phyloP scores from a whole-genome alignment of 1,284 basidiomycete genomes.

The Laetiporus sulphureus region DNA sequence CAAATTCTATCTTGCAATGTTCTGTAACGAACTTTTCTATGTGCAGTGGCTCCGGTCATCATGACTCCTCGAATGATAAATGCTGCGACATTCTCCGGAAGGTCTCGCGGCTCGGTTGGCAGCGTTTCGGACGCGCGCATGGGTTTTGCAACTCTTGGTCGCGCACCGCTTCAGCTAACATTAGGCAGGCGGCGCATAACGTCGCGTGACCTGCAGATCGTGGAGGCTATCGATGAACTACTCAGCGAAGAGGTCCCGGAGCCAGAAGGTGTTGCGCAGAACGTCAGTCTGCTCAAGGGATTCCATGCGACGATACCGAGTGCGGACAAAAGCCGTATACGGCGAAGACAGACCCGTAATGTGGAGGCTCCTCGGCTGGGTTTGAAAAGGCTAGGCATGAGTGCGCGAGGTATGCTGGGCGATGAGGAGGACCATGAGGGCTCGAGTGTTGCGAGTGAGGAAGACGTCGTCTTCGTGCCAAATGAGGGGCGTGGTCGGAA shows the following conservation, averaged over 20 bases:
- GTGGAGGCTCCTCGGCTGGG: slow-evolving; percentile 75
- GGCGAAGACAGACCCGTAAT: slow-evolving; percentile 74
- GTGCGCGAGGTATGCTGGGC: slow-evolving; percentile 66
- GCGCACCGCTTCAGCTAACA: slow-evolving; percentile 64
- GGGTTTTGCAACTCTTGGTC: slow-evolving; percentile 67
- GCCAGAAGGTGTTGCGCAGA: slow-evolving; percentile 51
- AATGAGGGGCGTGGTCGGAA: slow-evolving; percentile 31
- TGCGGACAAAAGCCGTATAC: slow-evolving; percentile 68
- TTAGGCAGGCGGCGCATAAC: slow-evolving; percentile 63
- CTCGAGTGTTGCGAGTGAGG: slow-evolving; percentile 58
- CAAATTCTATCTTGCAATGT: slow-evolving; percentile 1
- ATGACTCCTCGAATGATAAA: slow-evolving; percentile 84
- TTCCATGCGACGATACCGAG: slow-evolving; percentile 91
- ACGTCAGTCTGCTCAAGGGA: slow-evolving; percentile 75
- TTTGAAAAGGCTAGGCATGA: slow-evolving; percentile 72
- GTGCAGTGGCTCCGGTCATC: slow-evolving; percentile 78
- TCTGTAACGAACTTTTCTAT: slow-evolving; percentile 7
- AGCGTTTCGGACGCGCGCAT: slow-evolving; percentile 37
- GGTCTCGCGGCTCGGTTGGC: slow-evolving; percentile 37
- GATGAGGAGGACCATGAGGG: slow-evolving; percentile 57
- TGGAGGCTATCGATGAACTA: slow-evolving; percentile 76
- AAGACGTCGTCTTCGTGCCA: slow-evolving; percentile 56
- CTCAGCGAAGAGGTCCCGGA: slow-evolving; percentile 70
- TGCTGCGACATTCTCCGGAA: slow-evolving; percentile 53
- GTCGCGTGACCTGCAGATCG: slow-evolving; percentile 76